Evolutionary conservation across 352 stramenopile species (phyloP).

Genomic region (Globisporangium rhizosaccharum): DNA sequence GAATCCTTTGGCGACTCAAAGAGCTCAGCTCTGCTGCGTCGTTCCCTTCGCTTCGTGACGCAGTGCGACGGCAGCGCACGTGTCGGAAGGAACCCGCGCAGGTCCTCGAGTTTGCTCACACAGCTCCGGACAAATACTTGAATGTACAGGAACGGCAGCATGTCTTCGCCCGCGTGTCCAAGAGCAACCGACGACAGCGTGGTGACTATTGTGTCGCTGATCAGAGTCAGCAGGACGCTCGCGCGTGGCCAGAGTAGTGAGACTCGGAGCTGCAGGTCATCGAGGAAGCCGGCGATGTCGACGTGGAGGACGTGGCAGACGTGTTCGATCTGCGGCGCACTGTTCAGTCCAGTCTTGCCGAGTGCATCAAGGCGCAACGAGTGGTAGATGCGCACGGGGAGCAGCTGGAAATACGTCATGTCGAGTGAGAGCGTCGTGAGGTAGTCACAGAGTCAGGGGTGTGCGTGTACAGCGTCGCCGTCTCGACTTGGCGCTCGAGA

Average conservation of each 20-base stretch:
- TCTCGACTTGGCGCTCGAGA: conserved; percentile 24
- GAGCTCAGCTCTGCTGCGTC: conserved; percentile 3
- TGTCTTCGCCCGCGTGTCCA: conserved; percentile 40
- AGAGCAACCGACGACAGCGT: too few relatives aligned
- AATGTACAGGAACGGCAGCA: conserved; percentile 57
- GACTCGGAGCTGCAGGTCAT: conserved; percentile 10
- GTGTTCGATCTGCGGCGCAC: conserved; percentile 55
- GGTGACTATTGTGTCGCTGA: conserved; percentile 4
- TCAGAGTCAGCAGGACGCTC: conserved; percentile 14
- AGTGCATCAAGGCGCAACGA: conserved; percentile 34
- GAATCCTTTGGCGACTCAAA: conserved; percentile 12
- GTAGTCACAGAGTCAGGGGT: conserved; percentile 67
- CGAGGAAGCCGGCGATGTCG: conserved; percentile 16
- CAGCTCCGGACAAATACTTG: conserved; percentile 65
- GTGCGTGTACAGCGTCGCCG: conserved; percentile 41
- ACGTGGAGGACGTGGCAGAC: conserved; percentile 42
- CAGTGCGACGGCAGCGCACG: conserved; percentile 31
- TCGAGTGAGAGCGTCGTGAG: conserved; percentile 45
- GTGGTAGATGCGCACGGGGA: conserved; percentile 39
- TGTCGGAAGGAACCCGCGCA: conserved; percentile 53
- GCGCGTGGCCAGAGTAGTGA: conserved; percentile 13
- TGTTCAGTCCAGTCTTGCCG: conserved; percentile 46
- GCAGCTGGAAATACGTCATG: conserved; percentile 42
- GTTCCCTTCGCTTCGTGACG: conserved; percentile 6
- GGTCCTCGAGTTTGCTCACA: conserved; percentile 47